Evolutionary conservation across 2,329 filamentous ascomycete species (phyloP), one percentile per base, ranked within the genome.

Genomic region (Diaporthe sp.): DNA sequence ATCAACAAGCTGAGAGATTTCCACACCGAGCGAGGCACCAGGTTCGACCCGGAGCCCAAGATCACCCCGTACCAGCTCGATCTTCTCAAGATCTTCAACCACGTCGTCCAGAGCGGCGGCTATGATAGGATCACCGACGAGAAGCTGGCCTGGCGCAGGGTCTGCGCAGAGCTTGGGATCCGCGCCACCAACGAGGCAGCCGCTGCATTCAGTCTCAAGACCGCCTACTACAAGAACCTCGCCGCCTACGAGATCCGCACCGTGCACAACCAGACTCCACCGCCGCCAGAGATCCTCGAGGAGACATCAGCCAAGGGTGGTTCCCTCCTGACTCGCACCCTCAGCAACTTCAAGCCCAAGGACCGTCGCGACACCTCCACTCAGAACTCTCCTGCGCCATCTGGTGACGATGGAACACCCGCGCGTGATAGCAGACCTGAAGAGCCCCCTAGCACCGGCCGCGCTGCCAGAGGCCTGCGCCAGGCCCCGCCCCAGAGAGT

Each of bases 151-250:
- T 98, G 95, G 95, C 91, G 95, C 78, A 92, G 92, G 79, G 89
- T 98, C 80, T 94, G 93, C 17, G 89, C 92, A 72, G 92, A 95
- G 79, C 93, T 98, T 74, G 91, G 94, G 68, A 90, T 96, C 77
- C 92, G 92, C 81, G 92, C 92, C 74, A 89, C 90, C 80, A 95
- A 96, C 81, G 92, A 94, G 77, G 89, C 95, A 9, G 94, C 95
- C n/a, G 92, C 95, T 75, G 95, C 95, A 19, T 98, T 97, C 85
- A 90, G 94, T 75, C 87, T 98, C 74, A 98, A 98, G 86, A 93
- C 94, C 74, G 92, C 94, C 77, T 98, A 97, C 86, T 97, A 97
- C 87, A 96, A 95, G 83, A 95, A 96, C 80, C 89, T 98, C 59
- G 93, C 94, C 17, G 95, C 95, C 2, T 98, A 94, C 84, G 95